These are phyloP conservation scores for Aspergillus calidoustus DNA, from an alignment of 2,329 filamentous ascomycete genomes.

Conservation along the genomic window DNA sequence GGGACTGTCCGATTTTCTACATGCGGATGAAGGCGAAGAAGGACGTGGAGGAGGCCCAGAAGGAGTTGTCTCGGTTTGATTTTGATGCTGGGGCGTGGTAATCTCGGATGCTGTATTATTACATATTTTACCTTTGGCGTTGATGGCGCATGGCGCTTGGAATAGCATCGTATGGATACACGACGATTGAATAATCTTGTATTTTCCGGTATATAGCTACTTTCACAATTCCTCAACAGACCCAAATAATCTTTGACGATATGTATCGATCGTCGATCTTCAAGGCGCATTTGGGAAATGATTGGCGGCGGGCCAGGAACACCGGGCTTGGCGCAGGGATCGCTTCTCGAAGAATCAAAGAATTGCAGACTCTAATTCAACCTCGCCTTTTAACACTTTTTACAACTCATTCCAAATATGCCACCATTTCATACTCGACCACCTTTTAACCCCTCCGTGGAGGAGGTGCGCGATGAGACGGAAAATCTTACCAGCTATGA, in stretches of 20 bases:
- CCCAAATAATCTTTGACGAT: not conserved
- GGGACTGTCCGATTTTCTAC: slow-evolving; percentile 98
- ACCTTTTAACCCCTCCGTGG: slow-evolving; percentile 24
- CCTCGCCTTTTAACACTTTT: slow-evolving; percentile 11
- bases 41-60: slow-evolving; percentile 92
- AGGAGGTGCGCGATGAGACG: slow-evolving; percentile 21
- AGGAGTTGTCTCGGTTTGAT: slow-evolving; percentile 89
- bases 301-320: slow-evolving; percentile 7
- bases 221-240: not conserved
- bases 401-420: slow-evolving; percentile 14
- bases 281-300: not conserved
- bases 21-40: slow-evolving; percentile 99
- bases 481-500: not conserved
- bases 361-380: slow-evolving; percentile 19
- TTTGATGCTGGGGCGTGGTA: slow-evolving; percentile 75
- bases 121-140: slow-evolving; percentile 4
- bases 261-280: not conserved
- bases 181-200: slow-evolving; percentile 6
- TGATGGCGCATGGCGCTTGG: slow-evolving; percentile 10
- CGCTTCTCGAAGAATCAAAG: not conserved
- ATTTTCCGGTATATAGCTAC: not conserved
- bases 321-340: slow-evolving; percentile 16
- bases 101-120: slow-evolving; percentile 28
- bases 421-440: not conserved
- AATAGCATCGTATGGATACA: slow-evolving; percentile 8